Evolutionary conservation across 768 basidiomycete genomes (phyloP).

Genomic region (Pleurotus sapidus): DNA sequence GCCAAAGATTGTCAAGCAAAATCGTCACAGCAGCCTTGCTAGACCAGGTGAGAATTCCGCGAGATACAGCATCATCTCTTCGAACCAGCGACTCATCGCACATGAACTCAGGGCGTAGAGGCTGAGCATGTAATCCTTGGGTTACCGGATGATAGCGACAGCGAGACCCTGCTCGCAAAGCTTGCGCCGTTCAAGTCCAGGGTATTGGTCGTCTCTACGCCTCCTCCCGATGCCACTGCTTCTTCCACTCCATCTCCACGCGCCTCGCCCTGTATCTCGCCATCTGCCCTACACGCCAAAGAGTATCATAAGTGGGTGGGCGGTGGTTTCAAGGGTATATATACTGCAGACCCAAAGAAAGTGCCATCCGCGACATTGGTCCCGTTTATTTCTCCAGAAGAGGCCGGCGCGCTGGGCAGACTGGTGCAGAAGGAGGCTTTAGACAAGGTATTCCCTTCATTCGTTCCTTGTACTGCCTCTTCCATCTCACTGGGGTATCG

Average conservation of each 20-base stretch:
- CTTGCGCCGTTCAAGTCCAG: background rate
- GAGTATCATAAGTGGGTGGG: background rate
- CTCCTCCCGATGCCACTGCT: background rate
- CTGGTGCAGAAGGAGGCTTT: background rate
- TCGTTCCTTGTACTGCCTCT: background rate
- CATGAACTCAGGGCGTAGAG: background rate
- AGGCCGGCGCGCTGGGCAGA: background rate
- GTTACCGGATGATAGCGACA: background rate
- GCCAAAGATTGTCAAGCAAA: conserved; percentile 1
- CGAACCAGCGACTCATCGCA: background rate
- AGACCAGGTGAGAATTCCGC: background rate
- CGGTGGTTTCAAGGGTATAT: background rate
- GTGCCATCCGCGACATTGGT: conserved; percentile 1
- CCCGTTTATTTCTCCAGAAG: conserved; percentile 1
- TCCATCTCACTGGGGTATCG: background rate
- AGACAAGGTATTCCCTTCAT: background rate
- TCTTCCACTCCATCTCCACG: background rate
- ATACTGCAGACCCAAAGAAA: conserved; percentile 4
- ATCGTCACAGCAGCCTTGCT: background rate
- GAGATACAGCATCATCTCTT: background rate
- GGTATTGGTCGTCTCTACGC: background rate
- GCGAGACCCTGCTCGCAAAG: background rate
- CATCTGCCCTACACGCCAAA: background rate
- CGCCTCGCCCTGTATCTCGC: background rate
- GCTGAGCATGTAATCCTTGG: conserved; percentile 1